Base-by-base conservation (phyloP, 2,329 filamentous ascomycete genomes). In the Moelleriella libera region DNA sequence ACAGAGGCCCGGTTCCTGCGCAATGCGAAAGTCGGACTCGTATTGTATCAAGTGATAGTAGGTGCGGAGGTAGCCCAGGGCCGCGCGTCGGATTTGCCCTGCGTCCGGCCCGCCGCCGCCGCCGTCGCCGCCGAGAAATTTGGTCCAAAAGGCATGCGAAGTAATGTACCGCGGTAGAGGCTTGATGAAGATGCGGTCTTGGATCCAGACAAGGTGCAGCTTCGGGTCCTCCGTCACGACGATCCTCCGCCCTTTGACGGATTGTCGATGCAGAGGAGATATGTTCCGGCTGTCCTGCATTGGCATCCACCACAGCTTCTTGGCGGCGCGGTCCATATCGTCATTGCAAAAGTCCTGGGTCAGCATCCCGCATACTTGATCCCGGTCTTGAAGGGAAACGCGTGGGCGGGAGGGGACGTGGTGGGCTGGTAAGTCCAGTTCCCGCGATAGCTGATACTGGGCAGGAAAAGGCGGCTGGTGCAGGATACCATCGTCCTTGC, bases 201-300 rank as follows among this genome's bases (percentile, higher is more conserved):
- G 55, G 48, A 61, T 57, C 67, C 66, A 69, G 9, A 70, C 58
- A 5, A 70, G 58, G 47, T 71, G 68, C 14, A 71, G 57, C 8
- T 63, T 59, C 1, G 65, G 60, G 34, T 63, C 54, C 50, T 71
- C 66, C 4, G 62, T 63, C 7, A 70, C 53, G 10, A 67, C 47
- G 47, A 71, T 61, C 10, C 60, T 50, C 8, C 68, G 65, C 0
- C 58, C 58, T 28, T 63, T 61, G 3, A 66, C 58, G 5, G 50
- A 49, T 51, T 71, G 67, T 48, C 63, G 58, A 52, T 69, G 65
- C 5, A 70, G 53, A 1, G 63, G 52, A 43, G 54, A 60, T 45
- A 65, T 61, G 49, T 64, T 54, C 10, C 41, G 29, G 47, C 52
- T 54, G 32, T 52, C 48, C 37, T 55, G 50, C 44, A 48, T 55